These are phyloP conservation scores for Nicotiana undulata DNA, from an alignment of 257 asterid genomes.

Conservation along the genomic window DNA sequence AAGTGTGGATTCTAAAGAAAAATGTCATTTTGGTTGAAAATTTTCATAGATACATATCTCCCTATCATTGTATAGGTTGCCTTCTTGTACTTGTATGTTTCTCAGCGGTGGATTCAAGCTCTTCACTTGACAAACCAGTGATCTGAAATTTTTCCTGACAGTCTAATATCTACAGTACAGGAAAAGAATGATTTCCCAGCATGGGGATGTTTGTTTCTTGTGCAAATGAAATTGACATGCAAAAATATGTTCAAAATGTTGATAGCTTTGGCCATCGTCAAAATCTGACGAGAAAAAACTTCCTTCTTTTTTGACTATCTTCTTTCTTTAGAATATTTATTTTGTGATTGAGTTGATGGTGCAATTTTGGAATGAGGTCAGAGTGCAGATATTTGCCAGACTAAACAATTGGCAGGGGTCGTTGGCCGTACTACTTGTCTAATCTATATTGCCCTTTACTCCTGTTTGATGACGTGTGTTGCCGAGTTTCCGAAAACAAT, in stretches of 20 bases:
- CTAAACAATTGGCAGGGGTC: neutral
- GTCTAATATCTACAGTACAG: neutral
- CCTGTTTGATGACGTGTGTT: neutral
- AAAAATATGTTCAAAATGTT: neutral
- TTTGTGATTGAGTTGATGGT: neutral
- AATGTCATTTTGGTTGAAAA: conserved; percentile 4
- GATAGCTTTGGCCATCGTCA: neutral
- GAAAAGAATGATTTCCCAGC: neutral
- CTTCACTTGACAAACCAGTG: conserved; percentile 1
- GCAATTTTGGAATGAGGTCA: neutral
- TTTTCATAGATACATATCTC: conserved; percentile 5
- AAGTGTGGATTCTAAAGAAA: conserved; percentile 13
- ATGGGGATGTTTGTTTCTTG: neutral
- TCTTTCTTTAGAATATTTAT: neutral
- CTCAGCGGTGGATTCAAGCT: conserved; percentile 8
- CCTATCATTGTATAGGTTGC: conserved; percentile 20
- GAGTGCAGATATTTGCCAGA: neutral
- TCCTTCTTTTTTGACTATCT: neutral
- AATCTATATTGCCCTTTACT: neutral
- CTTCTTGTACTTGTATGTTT: conserved; percentile 10
- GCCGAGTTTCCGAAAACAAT: neutral
- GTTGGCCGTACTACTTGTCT: neutral
- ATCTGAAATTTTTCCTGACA: neutral
- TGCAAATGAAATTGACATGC: neutral
- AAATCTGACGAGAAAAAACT: neutral